Base-by-base conservation (phyloP, 2,329 filamentous ascomycete genomes). In the Beauveria brongniartii region DNA sequence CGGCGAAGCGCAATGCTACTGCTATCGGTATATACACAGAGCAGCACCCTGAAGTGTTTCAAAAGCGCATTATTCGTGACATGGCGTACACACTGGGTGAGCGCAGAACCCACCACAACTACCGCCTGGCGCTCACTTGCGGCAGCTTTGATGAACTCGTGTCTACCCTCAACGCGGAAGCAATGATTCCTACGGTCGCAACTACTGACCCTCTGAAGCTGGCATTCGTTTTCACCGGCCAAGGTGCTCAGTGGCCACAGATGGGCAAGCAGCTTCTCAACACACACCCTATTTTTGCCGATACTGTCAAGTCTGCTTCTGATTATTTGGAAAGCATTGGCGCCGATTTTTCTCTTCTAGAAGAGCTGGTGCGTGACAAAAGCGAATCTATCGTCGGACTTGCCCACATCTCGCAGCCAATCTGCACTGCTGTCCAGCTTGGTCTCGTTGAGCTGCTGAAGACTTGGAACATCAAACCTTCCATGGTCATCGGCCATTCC, bases 71-170 rank as follows among this genome's bases (percentile, higher is more conserved):
- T 12, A 75, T 80, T 64, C 70, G 72, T 10, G 75, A 81, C 62
- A 66, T 81, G 22, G 77, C 78, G 5, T 81, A 81, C 63, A 81
- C 79, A 0, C 67, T 81, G 1, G 74, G 76, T 14, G 73, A 79
- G 64, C 71, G 78, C 16, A 71, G 78, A 34, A 77, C 78, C 1
- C 69, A 75, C 24, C 68, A 80, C 22, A 72, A 74, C 46, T 79
- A 74, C 72, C 72, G 77, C 26, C 72, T 75, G 2, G 77, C 78
- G 3, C 70, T 81, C 10, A 69, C 76, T 0, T 77, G 77, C 0
- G 69, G 72, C 3, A 74, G 76, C 50, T 78, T 74, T 0, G 75
- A 77, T 55, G 76, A 80, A 63, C 69, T 81, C 74, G 61, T 55
- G 14, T 59, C 54, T 6, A 28, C 58, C 5, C 24, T 64, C 4